These are phyloP conservation scores for Capsicum rhomboideum DNA, from an alignment of 257 asterid genomes.

Conservation along the genomic window DNA sequence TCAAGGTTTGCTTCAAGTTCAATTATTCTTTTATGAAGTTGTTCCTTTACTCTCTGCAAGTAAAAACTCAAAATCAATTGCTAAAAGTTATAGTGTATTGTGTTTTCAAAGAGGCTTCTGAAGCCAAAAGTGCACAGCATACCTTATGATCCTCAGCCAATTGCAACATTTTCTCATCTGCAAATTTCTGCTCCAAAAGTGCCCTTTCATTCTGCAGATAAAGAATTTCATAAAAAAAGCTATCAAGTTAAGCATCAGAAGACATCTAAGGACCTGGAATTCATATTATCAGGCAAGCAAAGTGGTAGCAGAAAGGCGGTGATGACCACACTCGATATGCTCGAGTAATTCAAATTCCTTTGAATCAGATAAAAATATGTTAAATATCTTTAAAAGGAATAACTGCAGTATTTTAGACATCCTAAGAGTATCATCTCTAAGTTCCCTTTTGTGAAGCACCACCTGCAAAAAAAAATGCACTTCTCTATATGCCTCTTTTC, in stretches of 20 bases:
- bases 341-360: not conserved
- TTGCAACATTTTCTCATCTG: conserved; percentile 45
- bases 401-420: not conserved
- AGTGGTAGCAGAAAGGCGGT: not conserved
- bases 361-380: not conserved
- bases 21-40: conserved; percentile 40
- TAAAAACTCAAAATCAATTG: not conserved
- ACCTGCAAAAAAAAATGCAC: not conserved
- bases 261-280: not conserved
- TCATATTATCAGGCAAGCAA: not conserved
- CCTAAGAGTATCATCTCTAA: not conserved
- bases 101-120: not conserved
- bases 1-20: conserved; percentile 60
- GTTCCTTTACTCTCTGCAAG: conserved; percentile 58
- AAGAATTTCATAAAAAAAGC: not conserved
- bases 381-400: not conserved
- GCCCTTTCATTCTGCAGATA: conserved; percentile 69
- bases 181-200: conserved; percentile 49
- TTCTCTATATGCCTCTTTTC: not conserved
- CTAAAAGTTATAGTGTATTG: not conserved
- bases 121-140: not conserved
- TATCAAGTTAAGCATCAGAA: not conserved
- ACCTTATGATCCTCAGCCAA: conserved; percentile 79
- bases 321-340: not conserved
- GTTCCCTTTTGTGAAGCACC: not conserved